Evolutionary conservation across 345 rosid species (phyloP), one percentile per base, ranked within the genome.

Genomic region (Capsella bursapastoris): DNA sequence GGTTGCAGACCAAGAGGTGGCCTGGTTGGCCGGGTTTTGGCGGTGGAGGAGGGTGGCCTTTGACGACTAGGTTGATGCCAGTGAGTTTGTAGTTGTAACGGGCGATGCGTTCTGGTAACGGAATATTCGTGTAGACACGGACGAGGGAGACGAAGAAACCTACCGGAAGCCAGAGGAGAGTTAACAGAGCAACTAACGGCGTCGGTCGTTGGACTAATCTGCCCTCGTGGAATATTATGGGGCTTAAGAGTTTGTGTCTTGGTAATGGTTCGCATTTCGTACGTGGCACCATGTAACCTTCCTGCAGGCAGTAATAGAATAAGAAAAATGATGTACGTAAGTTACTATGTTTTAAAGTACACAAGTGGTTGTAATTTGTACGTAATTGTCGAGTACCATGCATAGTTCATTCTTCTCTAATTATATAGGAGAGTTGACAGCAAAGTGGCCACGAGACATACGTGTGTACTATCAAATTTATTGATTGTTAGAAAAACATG

Each of bases 151-250:
- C 83, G 64, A 87, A 41, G 83, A 94, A 94, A 60, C 98, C 97
- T 32, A 91, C 72, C 50, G 98, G 98, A 45, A 94, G 85, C 98
- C 98, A 94, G 0, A 90, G 59, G 80, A 65, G 88, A 51, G 92
- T 85, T 72, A 88, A 45, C 67, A 90, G 41, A 28, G 93, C 96
- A 66, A 79, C 87, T 66, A 88, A 82, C 60, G 97, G 97, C 81
- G 80, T 80, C 28, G 97, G 98, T 2, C 91, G 89, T 64, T 90
- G 95, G 16, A 90, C 97, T 4, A 94, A 73, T 7, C 98, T 95
- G 29, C 98, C 98, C 44, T 94, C 98, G 68, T 94, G 97, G 89
- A 94, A 94, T 82, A 94, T 88, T 61, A 91, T 83, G 31, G 86
- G 86, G 68, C 83, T 87, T 77, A 88, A 90, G 15, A 94, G 86